Conservation (phyloP, 345 rosid genomes). For the Eucalyptus erythrocorys region DNA sequence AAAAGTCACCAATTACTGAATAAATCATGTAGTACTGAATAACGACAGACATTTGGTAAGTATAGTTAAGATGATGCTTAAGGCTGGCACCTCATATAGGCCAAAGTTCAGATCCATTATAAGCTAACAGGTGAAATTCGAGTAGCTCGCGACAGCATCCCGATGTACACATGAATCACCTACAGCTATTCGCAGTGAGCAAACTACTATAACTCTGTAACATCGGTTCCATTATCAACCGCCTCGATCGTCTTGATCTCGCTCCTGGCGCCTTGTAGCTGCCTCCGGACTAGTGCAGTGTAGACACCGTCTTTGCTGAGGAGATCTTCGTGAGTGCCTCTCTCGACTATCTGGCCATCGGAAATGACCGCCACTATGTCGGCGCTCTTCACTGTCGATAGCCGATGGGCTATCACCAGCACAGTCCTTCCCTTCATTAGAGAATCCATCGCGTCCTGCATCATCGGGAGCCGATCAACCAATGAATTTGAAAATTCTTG, state of each 20-base stretch:
- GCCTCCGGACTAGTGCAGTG: conserved; percentile 63
- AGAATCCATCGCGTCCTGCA: conserved; percentile 89
- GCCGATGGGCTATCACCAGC: conserved; percentile 78
- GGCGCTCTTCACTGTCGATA: conserved; percentile 75
- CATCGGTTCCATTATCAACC: neutral
- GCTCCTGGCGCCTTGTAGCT: conserved; percentile 14
- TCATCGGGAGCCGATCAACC: neutral
- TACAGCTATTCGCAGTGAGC: neutral
- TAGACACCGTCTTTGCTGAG: conserved; percentile 36
- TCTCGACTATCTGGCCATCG: conserved; percentile 64
- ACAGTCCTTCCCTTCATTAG: conserved; percentile 91
- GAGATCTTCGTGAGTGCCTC: conserved; percentile 41
- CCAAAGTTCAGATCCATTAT: neutral
- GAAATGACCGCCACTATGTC: conserved; percentile 73
- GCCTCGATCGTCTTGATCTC: neutral
- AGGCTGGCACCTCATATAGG: neutral
- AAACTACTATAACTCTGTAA: rapidly evolving
- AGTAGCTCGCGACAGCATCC: neutral
- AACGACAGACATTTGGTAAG: neutral
- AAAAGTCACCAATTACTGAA: neutral
- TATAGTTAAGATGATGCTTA: neutral
- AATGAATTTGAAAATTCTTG: neutral
- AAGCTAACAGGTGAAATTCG: neutral
- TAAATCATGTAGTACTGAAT: too few species aligned
- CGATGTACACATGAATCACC: neutral